A percentile compares a stretch with the other conserved stretches of the same genome.
phyloP scores from a whole-genome alignment of 176 grass and related monocot genomes.

The Rhynchospora pubera region DNA sequence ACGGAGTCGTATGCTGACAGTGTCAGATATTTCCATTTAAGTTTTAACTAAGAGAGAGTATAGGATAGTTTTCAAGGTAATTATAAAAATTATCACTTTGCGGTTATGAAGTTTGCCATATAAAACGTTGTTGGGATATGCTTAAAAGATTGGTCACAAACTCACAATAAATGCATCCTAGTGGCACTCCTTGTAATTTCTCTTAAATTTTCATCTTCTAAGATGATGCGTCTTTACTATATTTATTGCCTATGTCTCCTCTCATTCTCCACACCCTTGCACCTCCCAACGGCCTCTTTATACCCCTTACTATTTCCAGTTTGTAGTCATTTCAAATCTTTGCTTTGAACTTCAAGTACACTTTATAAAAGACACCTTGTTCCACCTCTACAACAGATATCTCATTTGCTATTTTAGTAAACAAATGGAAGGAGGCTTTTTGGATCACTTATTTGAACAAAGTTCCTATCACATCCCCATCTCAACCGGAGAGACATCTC shows the following conservation, averaged over 20 bases:
- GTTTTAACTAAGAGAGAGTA: too few relatives aligned
- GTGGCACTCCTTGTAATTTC: not conserved
- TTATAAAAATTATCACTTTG: too few relatives aligned
- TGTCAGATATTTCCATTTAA: too few relatives aligned
- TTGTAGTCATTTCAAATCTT: too few relatives aligned
- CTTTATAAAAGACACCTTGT: not conserved
- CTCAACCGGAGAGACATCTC: not conserved
- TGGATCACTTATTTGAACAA: conserved; percentile 3
- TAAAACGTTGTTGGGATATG: not conserved
- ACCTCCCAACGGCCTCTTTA: not conserved
- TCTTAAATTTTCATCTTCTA: not conserved
- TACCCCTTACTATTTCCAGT: not conserved
- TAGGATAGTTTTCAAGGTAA: too few relatives aligned
- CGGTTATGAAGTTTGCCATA: not conserved
- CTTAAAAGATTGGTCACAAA: not conserved
- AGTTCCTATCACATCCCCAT: not conserved
- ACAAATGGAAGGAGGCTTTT: not conserved
- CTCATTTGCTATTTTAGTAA: not conserved
- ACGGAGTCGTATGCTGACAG: too few relatives aligned
- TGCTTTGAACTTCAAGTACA: not conserved
- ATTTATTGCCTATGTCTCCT: not conserved
- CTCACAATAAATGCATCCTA: not conserved
- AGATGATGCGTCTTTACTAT: not conserved
- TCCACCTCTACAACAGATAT: not conserved
- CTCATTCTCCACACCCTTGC: not conserved